A percentile compares a stretch with the other conserved stretches of the same genome.
These are phyloP conservation scores for Ceratopteris richardii DNA, from an alignment of 75 land plant species.

Conservation along the genomic window DNA sequence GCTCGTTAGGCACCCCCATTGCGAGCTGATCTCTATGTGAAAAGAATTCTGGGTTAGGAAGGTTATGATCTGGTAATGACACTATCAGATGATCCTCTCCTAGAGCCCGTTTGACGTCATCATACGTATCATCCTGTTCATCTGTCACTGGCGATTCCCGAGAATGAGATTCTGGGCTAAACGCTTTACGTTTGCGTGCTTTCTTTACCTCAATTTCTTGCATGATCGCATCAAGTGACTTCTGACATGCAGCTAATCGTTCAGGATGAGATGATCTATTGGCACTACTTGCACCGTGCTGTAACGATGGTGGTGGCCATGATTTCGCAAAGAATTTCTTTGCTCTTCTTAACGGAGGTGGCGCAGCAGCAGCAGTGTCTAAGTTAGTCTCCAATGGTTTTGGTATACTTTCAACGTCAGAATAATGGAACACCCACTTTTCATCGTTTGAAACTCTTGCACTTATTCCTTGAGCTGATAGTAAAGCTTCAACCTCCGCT, in stretches of 20 bases:
- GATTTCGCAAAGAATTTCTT: background rate
- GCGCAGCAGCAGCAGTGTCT: too few species aligned
- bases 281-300: background rate
- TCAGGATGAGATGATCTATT: background rate
- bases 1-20: conserved; percentile 15
- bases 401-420: too few species aligned
- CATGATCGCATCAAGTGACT: conserved; percentile 2
- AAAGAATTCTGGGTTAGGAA: background rate
- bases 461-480: conserved; percentile 41
- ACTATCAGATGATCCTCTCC: background rate
- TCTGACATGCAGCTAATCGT: background rate
- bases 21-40: conserved; percentile 22
- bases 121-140: too few species aligned
- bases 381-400: too few species aligned
- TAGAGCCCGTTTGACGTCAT: background rate
- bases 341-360: background rate
- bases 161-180: too few species aligned
- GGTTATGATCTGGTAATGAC: background rate
- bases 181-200: too few species aligned
- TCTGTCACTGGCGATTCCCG: too few species aligned
- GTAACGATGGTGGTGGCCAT: background rate
- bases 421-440: conserved; percentile 31
- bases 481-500: conserved; percentile 49
- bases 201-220: conserved; percentile 4
- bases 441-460: conserved; percentile 46